These are phyloP conservation scores for Myochromella boudieri DNA, from an alignment of 768 basidiomycete species.

Conservation along the genomic window DNA sequence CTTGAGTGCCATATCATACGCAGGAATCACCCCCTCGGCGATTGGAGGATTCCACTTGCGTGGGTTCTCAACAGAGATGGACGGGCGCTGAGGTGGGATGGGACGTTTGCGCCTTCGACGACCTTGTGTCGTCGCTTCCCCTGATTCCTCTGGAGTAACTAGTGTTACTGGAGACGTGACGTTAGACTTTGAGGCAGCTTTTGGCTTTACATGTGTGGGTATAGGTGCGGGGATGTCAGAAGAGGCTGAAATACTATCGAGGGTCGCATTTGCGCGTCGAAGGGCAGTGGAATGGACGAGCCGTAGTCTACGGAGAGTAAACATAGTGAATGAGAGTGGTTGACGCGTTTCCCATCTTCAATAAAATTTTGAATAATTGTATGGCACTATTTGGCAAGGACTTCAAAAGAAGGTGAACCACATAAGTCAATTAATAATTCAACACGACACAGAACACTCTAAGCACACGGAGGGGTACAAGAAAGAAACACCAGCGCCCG, in stretches of 20 bases:
- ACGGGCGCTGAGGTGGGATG: slow-evolving; percentile 39
- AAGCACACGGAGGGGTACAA: slow-evolving; percentile 12
- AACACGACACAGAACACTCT: slow-evolving; percentile 8
- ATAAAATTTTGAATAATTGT: slow-evolving; percentile 17
- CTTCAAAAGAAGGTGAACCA: not conserved
- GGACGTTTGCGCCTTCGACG: slow-evolving; percentile 27
- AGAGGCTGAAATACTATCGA: too few species aligned
- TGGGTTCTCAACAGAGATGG: slow-evolving; percentile 50
- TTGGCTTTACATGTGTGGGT: slow-evolving; percentile 4
- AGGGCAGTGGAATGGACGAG: slow-evolving; percentile 14
- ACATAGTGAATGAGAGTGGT: slow-evolving; percentile 19
- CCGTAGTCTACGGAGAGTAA: slow-evolving; percentile 27
- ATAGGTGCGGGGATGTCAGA: slow-evolving; percentile 11
- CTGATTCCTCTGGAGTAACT: slow-evolving; percentile 1
- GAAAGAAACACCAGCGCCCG: slow-evolving; percentile 4
- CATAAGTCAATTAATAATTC: too few species aligned
- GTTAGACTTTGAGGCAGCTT: slow-evolving; percentile 7
- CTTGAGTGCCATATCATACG: slow-evolving; percentile 83
- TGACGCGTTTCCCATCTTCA: slow-evolving; percentile 3
- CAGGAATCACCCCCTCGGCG: slow-evolving; percentile 61
- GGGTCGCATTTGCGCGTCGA: slow-evolving; percentile 24
- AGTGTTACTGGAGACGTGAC: slow-evolving; percentile 3
- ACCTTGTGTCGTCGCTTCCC: slow-evolving; percentile 24
- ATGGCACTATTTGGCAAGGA: slow-evolving; percentile 15
- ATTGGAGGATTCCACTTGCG: slow-evolving; percentile 68